Base-by-base conservation (phyloP, 2,329 filamentous ascomycete genomes). In the Coleophoma crateriformis region DNA sequence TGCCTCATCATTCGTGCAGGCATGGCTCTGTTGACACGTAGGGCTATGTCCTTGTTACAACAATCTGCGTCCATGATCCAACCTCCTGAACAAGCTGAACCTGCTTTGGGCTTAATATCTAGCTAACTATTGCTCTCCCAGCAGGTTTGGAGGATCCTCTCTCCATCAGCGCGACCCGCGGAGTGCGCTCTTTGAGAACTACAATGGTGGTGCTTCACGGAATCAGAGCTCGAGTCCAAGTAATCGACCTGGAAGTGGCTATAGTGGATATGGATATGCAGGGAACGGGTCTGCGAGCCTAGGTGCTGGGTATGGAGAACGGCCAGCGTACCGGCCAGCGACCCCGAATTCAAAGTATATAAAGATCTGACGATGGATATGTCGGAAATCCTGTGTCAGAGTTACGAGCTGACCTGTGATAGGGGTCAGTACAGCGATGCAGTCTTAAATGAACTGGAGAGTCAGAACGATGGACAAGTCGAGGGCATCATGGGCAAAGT, bases 401-500 rank as follows among this genome's bases (percentile, higher is more conserved):
- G 11, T 32, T 7, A 44, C 5, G 12, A 13, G 20, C 11, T 14
- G 20, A n/a, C 32, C 17, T 44, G 12, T 3, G 49, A 57, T 58
- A 89, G 86, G 65, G 92, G 92, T 13, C 91, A 96, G 67, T 97
- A 97, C 68, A 92, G 87, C 65, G 87, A 95, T 62, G 88, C 91
- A 17, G 90, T 96, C 44, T 78, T 99, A 47, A 90, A 89, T 66
- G 90, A 95, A 71, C 78, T 99, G 53, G 94, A 99, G 74, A 92
- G 88, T 63, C 94, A 99, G 72, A 97, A 97, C 65, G 91, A 96
- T 60, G 77, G 82, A 51, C 86, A 96, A 61, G 85, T 96, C 11
- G 87, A 90, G 54, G 90, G 90, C n/a, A 91, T 96, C 64, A 79
- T 89, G 58, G 87, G 87, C 58, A 96, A 96, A 70, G 92, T 97